A percentile compares a stretch with the other conserved stretches of the same genome.
These are phyloP conservation scores for Rubroshorea leprosula DNA, from an alignment of 345 rosid genomes.

Conservation along the genomic window DNA sequence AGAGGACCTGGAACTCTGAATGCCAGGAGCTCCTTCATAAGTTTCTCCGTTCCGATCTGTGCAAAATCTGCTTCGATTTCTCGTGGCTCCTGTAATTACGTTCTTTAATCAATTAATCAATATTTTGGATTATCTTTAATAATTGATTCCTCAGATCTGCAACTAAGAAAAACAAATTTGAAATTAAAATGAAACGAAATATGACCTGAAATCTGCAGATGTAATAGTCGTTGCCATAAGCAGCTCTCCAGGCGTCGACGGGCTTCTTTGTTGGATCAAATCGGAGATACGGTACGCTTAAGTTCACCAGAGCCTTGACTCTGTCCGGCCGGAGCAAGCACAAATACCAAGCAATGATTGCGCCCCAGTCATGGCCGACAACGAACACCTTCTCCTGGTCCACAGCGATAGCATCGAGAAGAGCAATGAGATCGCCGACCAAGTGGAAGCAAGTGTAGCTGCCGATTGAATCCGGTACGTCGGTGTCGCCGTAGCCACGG, in stretches of 20 bases:
- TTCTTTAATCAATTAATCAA: no score
- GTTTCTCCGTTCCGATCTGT: conserved; percentile 2
- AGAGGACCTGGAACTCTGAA: conserved; percentile 9
- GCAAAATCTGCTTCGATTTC: conserved; percentile 14
- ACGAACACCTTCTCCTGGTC: conserved; percentile 22
- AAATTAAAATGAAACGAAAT: neutral
- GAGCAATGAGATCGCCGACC: conserved; percentile 22
- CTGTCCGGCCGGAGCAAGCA: conserved; percentile 28
- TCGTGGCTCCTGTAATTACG: conserved; percentile 14
- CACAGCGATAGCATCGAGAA: conserved; percentile 22
- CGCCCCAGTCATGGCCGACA: conserved; percentile 39
- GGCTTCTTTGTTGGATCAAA: neutral
- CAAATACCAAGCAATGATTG: conserved; percentile 27
- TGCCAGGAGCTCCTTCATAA: neutral
- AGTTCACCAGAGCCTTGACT: neutral
- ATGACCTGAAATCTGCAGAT: neutral
- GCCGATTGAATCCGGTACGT: neutral
- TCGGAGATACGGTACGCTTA: neutral
- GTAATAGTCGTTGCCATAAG: neutral
- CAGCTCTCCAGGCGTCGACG: neutral
- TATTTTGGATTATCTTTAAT: no score
- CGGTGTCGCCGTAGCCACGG: conserved; percentile 22
- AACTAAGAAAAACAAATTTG: no score
- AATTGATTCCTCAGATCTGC: no score
- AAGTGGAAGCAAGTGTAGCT: conserved; percentile 16